Percentiles rank a stretch among this genome's conserved stretches.
phyloP scores from a whole-genome alignment of 106 monocot species.

The Narthecium ossifragum region DNA sequence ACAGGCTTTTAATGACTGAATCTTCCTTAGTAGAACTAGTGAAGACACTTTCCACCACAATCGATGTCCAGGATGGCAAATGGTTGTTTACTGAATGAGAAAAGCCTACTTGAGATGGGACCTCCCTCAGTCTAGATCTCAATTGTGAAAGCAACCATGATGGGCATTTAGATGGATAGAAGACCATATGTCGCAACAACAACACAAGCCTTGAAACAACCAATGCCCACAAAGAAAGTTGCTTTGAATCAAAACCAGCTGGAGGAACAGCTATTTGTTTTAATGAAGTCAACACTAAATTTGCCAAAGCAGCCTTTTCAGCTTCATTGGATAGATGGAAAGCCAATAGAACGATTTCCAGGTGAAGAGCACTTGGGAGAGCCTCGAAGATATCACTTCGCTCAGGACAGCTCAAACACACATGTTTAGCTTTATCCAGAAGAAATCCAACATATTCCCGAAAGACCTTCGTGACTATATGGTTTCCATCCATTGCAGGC shows the following conservation, averaged over 20 bases:
- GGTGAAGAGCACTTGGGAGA: slow-evolving; percentile 74
- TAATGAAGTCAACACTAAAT: slow-evolving; percentile 43
- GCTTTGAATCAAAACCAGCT: slow-evolving; percentile 33
- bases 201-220: slow-evolving; percentile 71
- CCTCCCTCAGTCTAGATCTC: slow-evolving; percentile 62
- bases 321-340: slow-evolving; percentile 65
- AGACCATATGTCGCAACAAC: slow-evolving; percentile 68
- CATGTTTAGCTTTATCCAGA: slow-evolving; percentile 36
- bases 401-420: slow-evolving; percentile 21
- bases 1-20: slow-evolving; percentile 27
- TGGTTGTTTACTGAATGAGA: slow-evolving; percentile 30
- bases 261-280: slow-evolving; percentile 31
- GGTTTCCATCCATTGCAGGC: slow-evolving; percentile 17
- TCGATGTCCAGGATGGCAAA: slow-evolving; percentile 47
- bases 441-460: slow-evolving; percentile 43
- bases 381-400: slow-evolving; percentile 32
- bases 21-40: slow-evolving; percentile 31
- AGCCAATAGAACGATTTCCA: slow-evolving; percentile 83
- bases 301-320: slow-evolving; percentile 50
- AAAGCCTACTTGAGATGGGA: slow-evolving; percentile 17
- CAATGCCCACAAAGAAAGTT: slow-evolving; percentile 71
- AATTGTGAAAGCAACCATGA: slow-evolving; percentile 71
- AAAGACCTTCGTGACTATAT: slow-evolving; percentile 38
- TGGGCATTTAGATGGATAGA: slow-evolving; percentile 62
- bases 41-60: slow-evolving; percentile 30